A percentile compares a stretch with the other conserved stretches of the same genome.
Conservation (phyloP, 768 basidiomycete genomes). For the Lepiota brunneoincarnata region DNA sequence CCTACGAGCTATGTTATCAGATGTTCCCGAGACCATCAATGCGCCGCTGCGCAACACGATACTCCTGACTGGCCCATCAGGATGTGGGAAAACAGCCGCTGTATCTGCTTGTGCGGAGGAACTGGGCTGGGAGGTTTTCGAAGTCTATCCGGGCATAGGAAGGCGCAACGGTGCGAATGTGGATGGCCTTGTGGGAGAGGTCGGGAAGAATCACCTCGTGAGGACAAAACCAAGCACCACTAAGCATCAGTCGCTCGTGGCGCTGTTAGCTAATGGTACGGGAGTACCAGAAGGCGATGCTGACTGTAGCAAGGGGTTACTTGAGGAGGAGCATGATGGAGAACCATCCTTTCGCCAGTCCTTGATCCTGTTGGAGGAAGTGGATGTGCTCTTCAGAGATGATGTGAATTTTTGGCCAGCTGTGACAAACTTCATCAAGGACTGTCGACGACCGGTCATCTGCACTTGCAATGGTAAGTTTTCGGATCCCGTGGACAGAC, state of each 20-base stretch:
- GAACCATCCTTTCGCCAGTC: slow-evolving; percentile 64
- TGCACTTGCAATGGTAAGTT: slow-evolving; percentile 91
- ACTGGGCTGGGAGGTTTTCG: slow-evolving; percentile 94
- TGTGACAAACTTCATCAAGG: slow-evolving; percentile 75
- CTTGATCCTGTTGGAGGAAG: slow-evolving; percentile 90
- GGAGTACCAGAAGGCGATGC: neutral
- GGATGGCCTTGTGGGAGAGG: slow-evolving; percentile 82
- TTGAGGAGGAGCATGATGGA: slow-evolving; percentile 13
- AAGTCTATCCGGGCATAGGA: slow-evolving; percentile 96
- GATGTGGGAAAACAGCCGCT: slow-evolving; percentile 87
- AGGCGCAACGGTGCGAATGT: slow-evolving; percentile 79
- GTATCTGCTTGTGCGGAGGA: slow-evolving; percentile 94
- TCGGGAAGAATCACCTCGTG: slow-evolving; percentile 90
- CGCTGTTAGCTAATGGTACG: neutral
- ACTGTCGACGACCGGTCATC: slow-evolving; percentile 85
- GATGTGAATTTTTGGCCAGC: slow-evolving; percentile 86
- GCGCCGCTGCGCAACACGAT: slow-evolving; percentile 77
- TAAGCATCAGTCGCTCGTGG: slow-evolving; percentile 6
- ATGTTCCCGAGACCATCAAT: slow-evolving; percentile 25
- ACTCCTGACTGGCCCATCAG: slow-evolving; percentile 77
- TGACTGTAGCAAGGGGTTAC: slow-evolving; percentile 3
- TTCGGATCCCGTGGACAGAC: slow-evolving; percentile 11
- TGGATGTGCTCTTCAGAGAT: slow-evolving; percentile 88
- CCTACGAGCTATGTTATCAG: neutral
- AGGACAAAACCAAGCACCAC: slow-evolving; percentile 21